These are phyloP conservation scores for Ogataea wickerhamii DNA, from an alignment of 805 yeast genomes.

Conservation along the genomic window DNA sequence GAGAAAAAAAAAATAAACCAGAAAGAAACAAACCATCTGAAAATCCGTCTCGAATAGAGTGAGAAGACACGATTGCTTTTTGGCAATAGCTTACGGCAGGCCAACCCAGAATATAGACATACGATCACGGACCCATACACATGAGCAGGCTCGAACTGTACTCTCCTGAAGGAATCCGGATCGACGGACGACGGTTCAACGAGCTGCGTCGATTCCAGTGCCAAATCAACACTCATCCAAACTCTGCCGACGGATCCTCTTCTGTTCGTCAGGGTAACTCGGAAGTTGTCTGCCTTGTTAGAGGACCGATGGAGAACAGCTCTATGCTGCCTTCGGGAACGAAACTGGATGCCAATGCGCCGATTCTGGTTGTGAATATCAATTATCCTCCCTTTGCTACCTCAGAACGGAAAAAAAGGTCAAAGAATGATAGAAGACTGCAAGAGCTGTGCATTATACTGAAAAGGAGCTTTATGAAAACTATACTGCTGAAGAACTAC, in stretches of 20 bases:
- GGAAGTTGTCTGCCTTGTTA: conserved; percentile 77
- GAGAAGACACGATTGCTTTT: no score
- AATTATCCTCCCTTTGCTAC: conserved; percentile 80
- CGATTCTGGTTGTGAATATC: conserved; percentile 61
- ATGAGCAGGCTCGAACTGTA: conserved; percentile 66
- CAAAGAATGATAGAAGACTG: conserved; percentile 64
- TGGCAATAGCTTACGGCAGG: no score
- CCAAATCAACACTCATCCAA: conserved; percentile 82
- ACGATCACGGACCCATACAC: no score
- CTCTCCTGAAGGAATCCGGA: conserved; percentile 91
- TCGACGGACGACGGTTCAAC: conserved; percentile 94
- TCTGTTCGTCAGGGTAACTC: conserved; percentile 90
- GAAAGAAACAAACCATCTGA: no score
- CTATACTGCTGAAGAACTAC: conserved; percentile 67
- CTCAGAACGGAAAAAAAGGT: conserved; percentile 65
- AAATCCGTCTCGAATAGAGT: no score
- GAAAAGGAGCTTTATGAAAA: conserved; percentile 68
- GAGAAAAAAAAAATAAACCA: no score
- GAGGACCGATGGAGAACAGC: conserved; percentile 75
- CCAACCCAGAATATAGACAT: no score
- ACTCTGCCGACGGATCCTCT: conserved; percentile 87
- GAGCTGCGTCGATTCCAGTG: conserved; percentile 83
- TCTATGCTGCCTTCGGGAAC: conserved; percentile 50
- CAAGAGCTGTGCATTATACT: conserved; percentile 64
- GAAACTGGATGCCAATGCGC: conserved; percentile 48